phyloP scores from a whole-genome alignment of 108 stramenopile species.

The Nitzschia sp. region DNA sequence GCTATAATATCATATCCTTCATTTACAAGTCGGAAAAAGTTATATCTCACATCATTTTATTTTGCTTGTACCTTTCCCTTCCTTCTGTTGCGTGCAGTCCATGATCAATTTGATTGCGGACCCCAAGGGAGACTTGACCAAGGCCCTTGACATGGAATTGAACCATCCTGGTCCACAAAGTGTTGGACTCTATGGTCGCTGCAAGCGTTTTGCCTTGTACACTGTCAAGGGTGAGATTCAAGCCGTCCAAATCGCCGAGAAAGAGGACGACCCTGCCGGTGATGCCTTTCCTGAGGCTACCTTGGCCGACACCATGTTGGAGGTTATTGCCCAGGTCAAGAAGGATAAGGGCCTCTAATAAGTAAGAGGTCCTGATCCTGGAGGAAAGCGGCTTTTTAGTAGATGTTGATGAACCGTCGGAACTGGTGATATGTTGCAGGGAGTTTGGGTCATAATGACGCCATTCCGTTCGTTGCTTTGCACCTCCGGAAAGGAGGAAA shows the following conservation, averaged over 20 bases:
- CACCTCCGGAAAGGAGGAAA: too few relatives aligned
- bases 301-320: conserved; percentile 48
- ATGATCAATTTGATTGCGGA: conserved; percentile 71
- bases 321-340: conserved; percentile 37
- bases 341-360: conserved; percentile 7
- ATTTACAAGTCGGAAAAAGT: not conserved
- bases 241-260: conserved; percentile 59
- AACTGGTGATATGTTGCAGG: too few relatives aligned
- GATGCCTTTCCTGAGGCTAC: conserved; percentile 43
- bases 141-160: conserved; percentile 72
- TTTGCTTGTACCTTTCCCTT: not conserved
- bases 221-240: conserved; percentile 68
- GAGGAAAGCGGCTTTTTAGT: too few relatives aligned
- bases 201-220: conserved; percentile 73
- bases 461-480: too few relatives aligned
- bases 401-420: too few relatives aligned
- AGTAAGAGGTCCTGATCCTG: too few relatives aligned
- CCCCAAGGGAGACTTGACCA: conserved; percentile 65
- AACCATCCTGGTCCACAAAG: conserved; percentile 64
- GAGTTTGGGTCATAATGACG: too few relatives aligned
- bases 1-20: not conserved
- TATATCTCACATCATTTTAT: not conserved
- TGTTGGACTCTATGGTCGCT: conserved; percentile 60
- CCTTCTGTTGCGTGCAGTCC: conserved; percentile 12
- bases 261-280: conserved; percentile 61